phyloP scores from a whole-genome alignment of 2,329 filamentous ascomycete species.

The Monosporascus sp. region DNA sequence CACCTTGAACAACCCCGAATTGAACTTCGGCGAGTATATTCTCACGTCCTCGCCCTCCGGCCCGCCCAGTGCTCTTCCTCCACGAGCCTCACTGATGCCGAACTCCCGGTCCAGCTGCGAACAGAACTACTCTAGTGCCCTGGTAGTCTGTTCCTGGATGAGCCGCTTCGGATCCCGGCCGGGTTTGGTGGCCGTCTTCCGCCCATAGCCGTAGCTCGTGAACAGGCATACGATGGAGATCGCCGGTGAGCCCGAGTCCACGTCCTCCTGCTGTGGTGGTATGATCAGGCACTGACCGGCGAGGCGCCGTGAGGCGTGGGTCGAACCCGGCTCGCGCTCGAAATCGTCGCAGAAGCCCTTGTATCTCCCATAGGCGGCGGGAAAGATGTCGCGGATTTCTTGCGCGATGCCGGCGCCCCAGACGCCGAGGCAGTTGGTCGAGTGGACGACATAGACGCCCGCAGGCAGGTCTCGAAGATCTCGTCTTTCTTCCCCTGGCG shows the following conservation, averaged over 20 bases:
- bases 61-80: too few species aligned
- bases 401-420: slow-evolving; percentile 11
- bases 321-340: slow-evolving; percentile 10
- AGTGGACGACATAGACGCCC: too few species aligned
- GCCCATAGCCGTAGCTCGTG: slow-evolving; percentile 16
- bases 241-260: slow-evolving; percentile 10
- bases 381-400: slow-evolving; percentile 21
- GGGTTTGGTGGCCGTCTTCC: slow-evolving; percentile 7
- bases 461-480: too few species aligned
- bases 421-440: too few species aligned
- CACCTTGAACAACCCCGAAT: slow-evolving; percentile 16
- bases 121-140: slow-evolving; percentile 10
- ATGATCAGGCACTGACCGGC: slow-evolving; percentile 24
- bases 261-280: slow-evolving; percentile 18
- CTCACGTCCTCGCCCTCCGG: neutral
- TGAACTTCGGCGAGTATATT: slow-evolving; percentile 18
- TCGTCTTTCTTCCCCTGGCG: too few species aligned
- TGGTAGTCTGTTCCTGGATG: slow-evolving; percentile 13
- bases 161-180: slow-evolving; percentile 8
- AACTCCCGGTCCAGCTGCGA: slow-evolving; percentile 6
- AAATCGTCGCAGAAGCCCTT: slow-evolving; percentile 16
- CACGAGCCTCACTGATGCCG: neutral
- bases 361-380: slow-evolving; percentile 18
- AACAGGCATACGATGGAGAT: slow-evolving; percentile 17
- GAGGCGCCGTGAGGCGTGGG: slow-evolving; percentile 10